Evolutionary conservation across 2,329 filamentous ascomycete genomes (phyloP).

Genomic region (Fusarium luffae): DNA sequence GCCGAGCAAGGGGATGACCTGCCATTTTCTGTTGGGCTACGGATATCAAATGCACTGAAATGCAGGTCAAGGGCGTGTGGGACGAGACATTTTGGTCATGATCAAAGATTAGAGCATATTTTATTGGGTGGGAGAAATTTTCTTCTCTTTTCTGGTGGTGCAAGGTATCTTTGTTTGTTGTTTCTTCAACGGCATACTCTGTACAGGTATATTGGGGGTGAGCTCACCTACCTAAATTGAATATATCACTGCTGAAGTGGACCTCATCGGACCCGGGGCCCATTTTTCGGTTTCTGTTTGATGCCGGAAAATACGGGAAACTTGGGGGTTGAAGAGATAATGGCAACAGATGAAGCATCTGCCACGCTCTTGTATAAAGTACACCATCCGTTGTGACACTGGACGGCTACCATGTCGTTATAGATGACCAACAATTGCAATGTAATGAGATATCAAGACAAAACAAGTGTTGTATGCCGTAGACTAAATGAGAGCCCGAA

Average conservation of each 20-base stretch:
- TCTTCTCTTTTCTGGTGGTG: not conserved
- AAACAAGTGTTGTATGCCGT: not conserved
- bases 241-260: slow-evolving; percentile 14
- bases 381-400: not conserved
- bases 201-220: not conserved
- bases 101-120: slow-evolving; percentile 7
- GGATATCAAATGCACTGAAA: not conserved
- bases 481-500: not conserved
- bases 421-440: not conserved
- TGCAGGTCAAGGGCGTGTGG: slow-evolving; percentile 26
- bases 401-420: not conserved
- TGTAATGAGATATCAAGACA: not conserved
- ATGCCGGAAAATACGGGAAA: slow-evolving; percentile 27
- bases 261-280: slow-evolving; percentile 32
- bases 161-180: not conserved
- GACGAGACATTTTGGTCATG: slow-evolving; percentile 43
- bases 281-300: slow-evolving; percentile 22
- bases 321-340: not conserved
- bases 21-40: slow-evolving; percentile 3
- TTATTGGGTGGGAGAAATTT: not conserved
- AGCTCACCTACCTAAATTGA: not conserved
- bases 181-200: slow-evolving; percentile 20
- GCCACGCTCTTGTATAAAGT: not conserved
- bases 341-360: not conserved
- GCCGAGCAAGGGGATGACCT: slow-evolving; percentile 33